Evolutionary conservation across 768 basidiomycete genomes (phyloP).

Genomic region (Panaeolus papilionaceus): DNA sequence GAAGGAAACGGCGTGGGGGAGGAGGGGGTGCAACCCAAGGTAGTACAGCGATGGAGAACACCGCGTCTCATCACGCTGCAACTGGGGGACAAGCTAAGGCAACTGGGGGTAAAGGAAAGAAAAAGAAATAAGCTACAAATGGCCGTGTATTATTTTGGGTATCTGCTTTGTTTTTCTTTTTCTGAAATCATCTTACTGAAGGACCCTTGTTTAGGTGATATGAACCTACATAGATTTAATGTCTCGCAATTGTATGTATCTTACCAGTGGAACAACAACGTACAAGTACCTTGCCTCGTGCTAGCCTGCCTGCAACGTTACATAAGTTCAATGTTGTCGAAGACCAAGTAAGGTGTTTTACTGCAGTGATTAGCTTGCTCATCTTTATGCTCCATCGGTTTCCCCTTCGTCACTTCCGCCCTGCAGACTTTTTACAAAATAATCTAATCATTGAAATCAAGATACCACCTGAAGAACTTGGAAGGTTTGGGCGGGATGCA

Average conservation of each 20-base stretch:
- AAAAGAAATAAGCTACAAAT: slow-evolving; percentile 57
- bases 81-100: slow-evolving; percentile 40
- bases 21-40: slow-evolving; percentile 76
- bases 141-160: background rate
- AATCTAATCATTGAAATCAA: background rate
- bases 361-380: background rate
- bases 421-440: background rate
- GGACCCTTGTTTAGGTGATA: slow-evolving; percentile 10
- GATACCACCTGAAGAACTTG: background rate
- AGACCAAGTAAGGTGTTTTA: background rate
- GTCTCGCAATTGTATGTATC: slow-evolving; percentile 3
- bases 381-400: background rate
- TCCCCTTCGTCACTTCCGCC: background rate
- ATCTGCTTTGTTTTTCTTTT: slow-evolving; percentile 11
- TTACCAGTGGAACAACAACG: slow-evolving; percentile 10
- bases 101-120: slow-evolving; percentile 65
- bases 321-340: slow-evolving; percentile 19
- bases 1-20: slow-evolving; percentile 58
- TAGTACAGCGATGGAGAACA: slow-evolving; percentile 43
- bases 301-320: slow-evolving; percentile 19
- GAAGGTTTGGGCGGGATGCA: background rate
- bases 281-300: slow-evolving; percentile 25
- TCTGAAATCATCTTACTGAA: background rate
- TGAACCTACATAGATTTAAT: slow-evolving; percentile 6
- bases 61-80: slow-evolving; percentile 32